Evolutionary conservation across 768 basidiomycete species (phyloP).

Genomic region (Mycena galopus): DNA sequence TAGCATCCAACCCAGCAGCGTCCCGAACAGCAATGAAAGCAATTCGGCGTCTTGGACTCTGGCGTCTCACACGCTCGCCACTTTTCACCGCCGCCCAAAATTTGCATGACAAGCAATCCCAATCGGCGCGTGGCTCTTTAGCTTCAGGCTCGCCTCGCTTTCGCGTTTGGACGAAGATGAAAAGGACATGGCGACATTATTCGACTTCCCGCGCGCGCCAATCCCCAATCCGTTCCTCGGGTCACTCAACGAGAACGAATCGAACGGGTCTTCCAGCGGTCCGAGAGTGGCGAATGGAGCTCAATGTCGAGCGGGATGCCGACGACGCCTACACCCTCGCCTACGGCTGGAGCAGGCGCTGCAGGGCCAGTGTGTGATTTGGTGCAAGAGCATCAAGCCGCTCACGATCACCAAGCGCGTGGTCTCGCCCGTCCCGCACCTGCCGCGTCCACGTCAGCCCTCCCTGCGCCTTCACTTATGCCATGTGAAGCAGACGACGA

Average conservation of each 20-base stretch:
- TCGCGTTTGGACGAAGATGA: not conserved
- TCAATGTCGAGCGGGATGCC: not conserved
- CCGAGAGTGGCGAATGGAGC: no score
- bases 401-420: slow-evolving; percentile 20
- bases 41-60: slow-evolving; percentile 30
- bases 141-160: not conserved
- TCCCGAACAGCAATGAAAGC: slow-evolving; percentile 27
- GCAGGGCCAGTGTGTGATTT: not conserved
- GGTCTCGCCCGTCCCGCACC: slow-evolving; percentile 12
- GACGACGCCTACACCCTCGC: not conserved
- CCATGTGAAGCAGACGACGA: not conserved
- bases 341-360: not conserved
- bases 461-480: not conserved
- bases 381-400: slow-evolving; percentile 33
- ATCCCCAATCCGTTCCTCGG: not conserved
- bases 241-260: not conserved
- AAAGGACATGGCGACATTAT: not conserved
- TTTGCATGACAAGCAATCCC: not conserved
- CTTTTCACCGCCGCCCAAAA: slow-evolving; percentile 8
- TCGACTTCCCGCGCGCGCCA: not conserved
- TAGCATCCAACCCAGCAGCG: slow-evolving; percentile 8
- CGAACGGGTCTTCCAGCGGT: not conserved
- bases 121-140: no score
- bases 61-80: slow-evolving; percentile 15
- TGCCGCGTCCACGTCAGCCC: not conserved